These are phyloP conservation scores for Cymbopogon flexuosus DNA, from an alignment of 202 grass and related monocot genomes.

Conservation along the genomic window DNA sequence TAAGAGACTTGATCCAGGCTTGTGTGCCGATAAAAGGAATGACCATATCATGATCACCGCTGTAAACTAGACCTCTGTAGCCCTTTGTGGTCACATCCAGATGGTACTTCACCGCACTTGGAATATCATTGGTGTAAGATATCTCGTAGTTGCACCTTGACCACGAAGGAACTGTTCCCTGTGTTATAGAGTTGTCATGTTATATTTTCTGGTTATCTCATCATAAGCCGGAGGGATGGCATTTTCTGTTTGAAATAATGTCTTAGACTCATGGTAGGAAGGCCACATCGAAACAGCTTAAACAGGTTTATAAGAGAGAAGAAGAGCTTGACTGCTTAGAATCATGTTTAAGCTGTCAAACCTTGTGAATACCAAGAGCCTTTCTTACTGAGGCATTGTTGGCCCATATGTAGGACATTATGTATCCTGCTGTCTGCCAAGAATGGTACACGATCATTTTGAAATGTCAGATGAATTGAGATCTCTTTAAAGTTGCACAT, in stretches of 20 bases:
- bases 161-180: constrained; percentile 66
- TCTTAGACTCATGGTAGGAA: not conserved
- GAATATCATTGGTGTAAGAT: constrained; percentile 46
- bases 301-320: not conserved
- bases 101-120: constrained; percentile 49
- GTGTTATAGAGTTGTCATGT: not conserved
- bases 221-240: not conserved
- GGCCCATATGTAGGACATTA: constrained; percentile 51
- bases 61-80: constrained; percentile 52
- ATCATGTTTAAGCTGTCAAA: constrained; percentile 14
- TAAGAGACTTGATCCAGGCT: constrained; percentile 55
- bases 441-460: not conserved
- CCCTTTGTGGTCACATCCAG: constrained; percentile 52
- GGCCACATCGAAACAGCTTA: not conserved
- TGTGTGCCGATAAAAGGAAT: constrained; percentile 40
- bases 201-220: not conserved
- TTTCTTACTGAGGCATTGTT: constrained; percentile 50
- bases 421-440: constrained; percentile 45
- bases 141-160: constrained; percentile 37
- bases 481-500: not conserved
- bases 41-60: constrained; percentile 49
- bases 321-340: not conserved
- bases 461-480: not conserved
- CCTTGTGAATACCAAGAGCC: constrained; percentile 62
- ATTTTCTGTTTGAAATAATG: not conserved